Evolutionary conservation across 73 alveolate species (phyloP).

Genomic region (Paraurostyla sp.): DNA sequence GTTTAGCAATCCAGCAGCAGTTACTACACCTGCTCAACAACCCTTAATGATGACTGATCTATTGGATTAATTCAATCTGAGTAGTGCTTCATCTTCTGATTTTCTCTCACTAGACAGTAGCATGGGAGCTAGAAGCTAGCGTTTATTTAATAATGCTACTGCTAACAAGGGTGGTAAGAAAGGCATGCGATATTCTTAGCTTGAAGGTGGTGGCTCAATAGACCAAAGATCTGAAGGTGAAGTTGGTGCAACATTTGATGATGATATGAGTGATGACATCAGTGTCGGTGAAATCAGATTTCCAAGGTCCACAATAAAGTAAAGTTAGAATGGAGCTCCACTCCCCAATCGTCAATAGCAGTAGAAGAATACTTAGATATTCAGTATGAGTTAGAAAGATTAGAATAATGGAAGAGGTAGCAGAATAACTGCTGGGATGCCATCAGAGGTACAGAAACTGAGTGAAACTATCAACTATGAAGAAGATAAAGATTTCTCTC

Average conservation of each 20-base stretch:
- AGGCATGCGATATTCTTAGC: neutral
- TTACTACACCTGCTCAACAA: conserved; percentile 19
- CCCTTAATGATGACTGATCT: conserved; percentile 44
- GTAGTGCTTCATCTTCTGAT: neutral
- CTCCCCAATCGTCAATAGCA: too few relatives aligned
- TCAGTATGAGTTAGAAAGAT: neutral
- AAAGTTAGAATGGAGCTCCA: neutral
- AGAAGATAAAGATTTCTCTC: conserved; percentile 36
- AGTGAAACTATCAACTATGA: conserved; percentile 41
- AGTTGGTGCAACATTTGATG: conserved; percentile 52
- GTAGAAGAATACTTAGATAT: too few relatives aligned
- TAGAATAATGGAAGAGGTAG: neutral
- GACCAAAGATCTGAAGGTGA: conserved; percentile 40
- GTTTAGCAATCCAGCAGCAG: neutral
- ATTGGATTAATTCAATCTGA: conserved; percentile 55
- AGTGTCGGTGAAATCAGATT: conserved; percentile 41
- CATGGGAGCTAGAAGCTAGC: neutral
- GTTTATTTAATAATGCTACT: neutral
- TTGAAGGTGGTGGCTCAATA: neutral
- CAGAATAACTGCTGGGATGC: neutral
- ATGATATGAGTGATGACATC: neutral
- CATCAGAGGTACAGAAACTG: neutral
- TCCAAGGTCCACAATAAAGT: neutral
- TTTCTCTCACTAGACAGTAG: neutral
- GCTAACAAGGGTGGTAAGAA: neutral